A percentile compares a stretch with the other conserved stretches of the same genome.
Evolutionary conservation across 306 rosid species (phyloP).

Genomic region (Cucurbita pepo): DNA sequence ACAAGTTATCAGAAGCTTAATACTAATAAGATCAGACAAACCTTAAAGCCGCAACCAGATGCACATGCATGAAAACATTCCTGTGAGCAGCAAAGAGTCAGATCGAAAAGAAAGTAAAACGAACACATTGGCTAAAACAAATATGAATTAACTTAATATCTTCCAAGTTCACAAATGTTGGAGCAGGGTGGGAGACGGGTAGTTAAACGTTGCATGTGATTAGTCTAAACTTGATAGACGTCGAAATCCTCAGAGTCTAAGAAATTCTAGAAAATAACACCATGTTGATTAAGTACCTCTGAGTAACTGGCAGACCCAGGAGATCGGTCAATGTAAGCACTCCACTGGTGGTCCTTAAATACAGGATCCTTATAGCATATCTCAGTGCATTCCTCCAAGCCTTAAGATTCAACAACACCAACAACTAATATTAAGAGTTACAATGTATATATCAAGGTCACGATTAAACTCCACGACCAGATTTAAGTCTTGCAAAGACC

Average conservation of each 20-base stretch:
- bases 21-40: slow-evolving; percentile 18
- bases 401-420: slow-evolving; percentile 14
- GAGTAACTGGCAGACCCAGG: slow-evolving; percentile 71
- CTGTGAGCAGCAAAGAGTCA: slow-evolving; percentile 25
- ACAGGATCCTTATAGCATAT: slow-evolving; percentile 94
- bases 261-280: background rate
- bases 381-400: slow-evolving; percentile 65
- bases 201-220: background rate
- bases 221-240: background rate
- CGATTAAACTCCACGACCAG: background rate
- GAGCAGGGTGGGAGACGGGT: background rate
- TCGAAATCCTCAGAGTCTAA: background rate
- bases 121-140: background rate
- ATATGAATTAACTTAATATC: background rate
- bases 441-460: background rate
- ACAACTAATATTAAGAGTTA: background rate
- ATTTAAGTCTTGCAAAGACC: background rate
- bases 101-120: background rate
- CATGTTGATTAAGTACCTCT: slow-evolving; percentile 24
- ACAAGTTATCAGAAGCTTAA: background rate
- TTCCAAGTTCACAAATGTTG: background rate
- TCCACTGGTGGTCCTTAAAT: slow-evolving; percentile 76
- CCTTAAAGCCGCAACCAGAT: slow-evolving; percentile 92
- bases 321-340: slow-evolving; percentile 88
- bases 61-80: slow-evolving; percentile 78